Conservation (phyloP, 1,284 basidiomycete genomes). For the Jaminaea rosea region DNA sequence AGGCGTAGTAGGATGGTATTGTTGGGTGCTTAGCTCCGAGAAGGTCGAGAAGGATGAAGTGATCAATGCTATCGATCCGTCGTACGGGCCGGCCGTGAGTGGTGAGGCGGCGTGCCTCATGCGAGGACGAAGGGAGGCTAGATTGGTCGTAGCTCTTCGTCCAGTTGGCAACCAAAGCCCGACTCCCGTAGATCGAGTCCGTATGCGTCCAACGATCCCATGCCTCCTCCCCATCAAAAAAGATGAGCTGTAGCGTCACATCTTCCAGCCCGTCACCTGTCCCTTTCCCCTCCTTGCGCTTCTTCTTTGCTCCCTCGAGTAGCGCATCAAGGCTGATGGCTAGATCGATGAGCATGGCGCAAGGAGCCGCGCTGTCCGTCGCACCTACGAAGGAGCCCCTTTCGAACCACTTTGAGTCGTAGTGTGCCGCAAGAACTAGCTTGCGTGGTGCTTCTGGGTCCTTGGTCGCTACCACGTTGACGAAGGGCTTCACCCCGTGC, state of each 20-base stretch:
- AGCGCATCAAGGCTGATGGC: constrained; percentile 33
- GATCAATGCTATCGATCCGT: constrained; percentile 37
- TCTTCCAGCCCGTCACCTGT: constrained; percentile 64
- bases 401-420: constrained; percentile 82
- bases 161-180: constrained; percentile 24
- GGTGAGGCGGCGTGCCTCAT: constrained; percentile 2
- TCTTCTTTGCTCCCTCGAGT: constrained; percentile 23
- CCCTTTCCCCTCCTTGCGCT: background rate
- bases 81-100: constrained; percentile 13
- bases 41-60: constrained; percentile 41
- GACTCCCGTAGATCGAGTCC: constrained; percentile 88
- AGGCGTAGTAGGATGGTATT: constrained; percentile 30
- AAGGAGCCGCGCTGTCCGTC: constrained; percentile 91
- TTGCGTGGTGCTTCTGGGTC: constrained; percentile 78
- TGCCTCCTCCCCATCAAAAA: constrained; percentile 98
- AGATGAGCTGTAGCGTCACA: constrained; percentile 87
- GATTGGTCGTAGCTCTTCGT: constrained; percentile 10
- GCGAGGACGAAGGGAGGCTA: too few relatives aligned
- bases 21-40: constrained; percentile 28
- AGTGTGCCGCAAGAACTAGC: constrained; percentile 84
- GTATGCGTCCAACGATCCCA: constrained; percentile 78
- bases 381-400: constrained; percentile 75
- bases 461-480: constrained; percentile 79
- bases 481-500: constrained; percentile 68
- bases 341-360: constrained; percentile 59